phyloP scores from a whole-genome alignment of 306 rosid species.

The Quercus alba region DNA sequence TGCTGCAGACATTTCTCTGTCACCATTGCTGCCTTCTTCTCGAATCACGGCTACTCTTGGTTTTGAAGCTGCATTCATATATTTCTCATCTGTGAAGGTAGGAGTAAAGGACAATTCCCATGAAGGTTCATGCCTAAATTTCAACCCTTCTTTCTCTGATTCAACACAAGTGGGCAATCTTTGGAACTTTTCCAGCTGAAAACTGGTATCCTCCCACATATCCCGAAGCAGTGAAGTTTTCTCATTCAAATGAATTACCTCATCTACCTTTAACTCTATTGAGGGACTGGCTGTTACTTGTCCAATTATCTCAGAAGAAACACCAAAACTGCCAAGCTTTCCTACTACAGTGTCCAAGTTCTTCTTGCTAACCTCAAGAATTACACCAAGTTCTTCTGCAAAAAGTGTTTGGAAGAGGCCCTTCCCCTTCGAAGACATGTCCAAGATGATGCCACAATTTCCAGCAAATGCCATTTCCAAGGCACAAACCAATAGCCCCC shows the following conservation, averaged over 20 bases:
- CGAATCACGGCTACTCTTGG: constrained; percentile 87
- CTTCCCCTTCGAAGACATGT: constrained; percentile 54
- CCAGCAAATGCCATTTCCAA: constrained; percentile 97
- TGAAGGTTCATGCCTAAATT: constrained; percentile 61
- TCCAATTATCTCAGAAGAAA: constrained; percentile 61
- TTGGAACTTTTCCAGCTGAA: constrained; percentile 68
- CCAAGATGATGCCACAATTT: constrained; percentile 57
- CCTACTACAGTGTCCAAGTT: constrained; percentile 47
- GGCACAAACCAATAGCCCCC: constrained; percentile 74
- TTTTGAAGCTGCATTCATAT: constrained; percentile 44
- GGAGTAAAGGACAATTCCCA: constrained; percentile 76
- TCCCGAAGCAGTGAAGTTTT: constrained; percentile 60
- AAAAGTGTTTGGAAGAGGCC: constrained; percentile 69
- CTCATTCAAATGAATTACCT: constrained; percentile 51
- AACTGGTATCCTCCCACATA: constrained; percentile 86
- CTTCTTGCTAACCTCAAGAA: constrained; percentile 71
- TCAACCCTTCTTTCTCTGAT: constrained; percentile 73
- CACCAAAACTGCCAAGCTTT: constrained; percentile 44
- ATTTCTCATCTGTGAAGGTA: constrained; percentile 58
- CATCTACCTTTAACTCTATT: constrained; percentile 66
- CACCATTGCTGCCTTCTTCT: constrained; percentile 98
- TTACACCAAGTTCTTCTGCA: constrained; percentile 84
- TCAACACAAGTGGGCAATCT: constrained; percentile 82
- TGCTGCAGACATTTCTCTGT: constrained; percentile 93
- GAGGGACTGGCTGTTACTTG: constrained; percentile 47